Base-by-base conservation (phyloP, 805 yeast species). In the Sugiyamaella marilandica region DNA sequence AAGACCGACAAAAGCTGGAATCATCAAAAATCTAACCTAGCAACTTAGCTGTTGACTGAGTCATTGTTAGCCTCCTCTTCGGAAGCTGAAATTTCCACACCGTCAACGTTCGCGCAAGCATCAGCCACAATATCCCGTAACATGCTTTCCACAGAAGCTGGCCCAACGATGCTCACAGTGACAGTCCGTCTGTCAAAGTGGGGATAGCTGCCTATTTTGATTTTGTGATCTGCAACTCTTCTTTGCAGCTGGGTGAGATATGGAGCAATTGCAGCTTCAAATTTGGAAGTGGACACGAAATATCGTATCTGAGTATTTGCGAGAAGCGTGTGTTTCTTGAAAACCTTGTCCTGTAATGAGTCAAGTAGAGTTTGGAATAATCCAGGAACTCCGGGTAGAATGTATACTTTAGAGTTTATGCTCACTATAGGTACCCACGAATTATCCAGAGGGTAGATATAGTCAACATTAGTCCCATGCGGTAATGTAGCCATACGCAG, bases 381-480 rank as follows among this genome's bases (percentile, higher is more conserved):
- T 56, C 79, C 82, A 0, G 97, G 96, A 9, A 90, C 83, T 0
- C 96, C 96, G 0, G 97, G 96, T 44, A 89, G 73, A 11, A 90
- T 78, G 62, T 80, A 84, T 1, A 88, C 81, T 59, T 82, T 80
- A 34, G 77, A 62, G 46, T 82, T 74, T n/a, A 89, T 71, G 0
- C 81, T 80, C 1, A 87, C 90, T 4, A 88, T 76, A 0, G 96
- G 97, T 2, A 89, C 95, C 96, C 96, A 89, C 11, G 85, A 70
- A 11, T 77, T 74, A 2, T 79, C 81, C 8, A 70, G 58, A 0
- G 79, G 71, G 59, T 73, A 83, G 26, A 58, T 45, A 19, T 58
- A 49, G 8, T 59, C 58, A 4, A 70, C 71, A 14, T 59, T 51
- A 8, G 53, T 34, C 21, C 80, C 79, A 1, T 58, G 39, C 0